Evolutionary conservation across 257 asterid species (phyloP), one percentile per base, ranked within the genome.

Genomic region (Solanum chiquidenum): DNA sequence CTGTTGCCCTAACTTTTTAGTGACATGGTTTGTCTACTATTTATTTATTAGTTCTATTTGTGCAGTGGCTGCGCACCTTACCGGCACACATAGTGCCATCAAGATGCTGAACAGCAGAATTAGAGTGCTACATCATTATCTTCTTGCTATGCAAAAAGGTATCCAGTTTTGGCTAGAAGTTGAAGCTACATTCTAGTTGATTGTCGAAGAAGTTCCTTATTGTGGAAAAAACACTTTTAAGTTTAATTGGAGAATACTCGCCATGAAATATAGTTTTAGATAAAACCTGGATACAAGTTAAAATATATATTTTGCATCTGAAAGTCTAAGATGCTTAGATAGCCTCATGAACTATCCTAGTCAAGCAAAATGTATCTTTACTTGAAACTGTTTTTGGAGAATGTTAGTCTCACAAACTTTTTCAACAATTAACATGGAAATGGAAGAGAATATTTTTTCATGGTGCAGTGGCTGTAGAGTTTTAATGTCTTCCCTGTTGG

Each of bases 1-100:
- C 20, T 6, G 58, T 14, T 38, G 55, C 58, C 21, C 23, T 23
- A 38, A 38, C 10, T n/a, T 23, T 75, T 75, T 38, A 38, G 58
- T 75, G 55, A 33, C 83, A 75, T 5, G 83, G 6, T 38, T 76
- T 76, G 58, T 42, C 58, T 76, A 40, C 11, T 40, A 14, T 76
- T 23, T 40, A 76, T n/a, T 14, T 42, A 12, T 76, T 52, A 76
- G 60, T 27, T 75, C 86, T 31, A 42, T 64, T 79, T 88, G 88
- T 86, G 69, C 77, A 97, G 98, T 95, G 99, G 98, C 98, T 91
- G 99, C 99, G 87, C 99, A 95, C 88, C 98, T 97, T 86, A 95
- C 98, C 5, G 98, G 99, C 90, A 97, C 93, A 89, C 98, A 97
- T 85, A 97, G 98, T 91, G 98, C 99, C 72, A 95, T 97, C 95